Base-by-base conservation (phyloP, 192 early-diverging fungal species). In the Chytriomyces sp. region DNA sequence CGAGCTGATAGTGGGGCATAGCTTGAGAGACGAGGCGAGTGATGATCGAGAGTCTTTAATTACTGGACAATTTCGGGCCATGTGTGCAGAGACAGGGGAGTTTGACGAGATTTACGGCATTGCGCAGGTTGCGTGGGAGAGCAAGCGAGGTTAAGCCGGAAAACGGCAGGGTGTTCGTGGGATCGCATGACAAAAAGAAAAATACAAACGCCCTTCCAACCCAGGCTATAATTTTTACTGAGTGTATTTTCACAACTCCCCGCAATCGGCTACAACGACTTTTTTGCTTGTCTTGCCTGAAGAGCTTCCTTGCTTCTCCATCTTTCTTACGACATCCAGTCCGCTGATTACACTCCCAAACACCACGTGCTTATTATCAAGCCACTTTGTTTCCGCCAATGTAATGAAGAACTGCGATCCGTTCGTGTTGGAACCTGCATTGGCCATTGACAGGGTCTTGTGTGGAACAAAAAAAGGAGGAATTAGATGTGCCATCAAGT, bases 351-450 rank as follows among this genome's bases (percentile, higher is more conserved):
- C 82, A 74, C 72, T 62, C 13, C 81, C 81, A 48, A 84, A 82
- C 10, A 97, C 94, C 47, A 92, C 91, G 85, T 96, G 94, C 85
- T 94, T 94, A 77, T 88, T 86, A 85, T 96, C 94, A 67, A 96
- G 88, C 93, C 94, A 96, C n/a, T 82, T 26, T 61, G 93, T 94
- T 81, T 90, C 86, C 62, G 89, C 91, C 24, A 91, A 91, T 69
- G 92, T 94, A 79, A 97, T 91, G 85, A 97, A 96, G 88, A 97
- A 96, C 82, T 96, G 94, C 20, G 92, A 94, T 45, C 91, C 94
- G 83, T 95, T 94, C 79, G 95, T 96, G 79, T 91, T 89, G 44
- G 93, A 88, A n/a, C 94, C 94, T 75, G 93, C 91, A 79, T 96
- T 95, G 73, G 94, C 94, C 94, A 97, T 96, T 61, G 93, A 94